A percentile compares a stretch with the other conserved stretches of the same genome.
Evolutionary conservation across 129 eudicot genomes (phyloP).

Genomic region (Tagetes patula): DNA sequence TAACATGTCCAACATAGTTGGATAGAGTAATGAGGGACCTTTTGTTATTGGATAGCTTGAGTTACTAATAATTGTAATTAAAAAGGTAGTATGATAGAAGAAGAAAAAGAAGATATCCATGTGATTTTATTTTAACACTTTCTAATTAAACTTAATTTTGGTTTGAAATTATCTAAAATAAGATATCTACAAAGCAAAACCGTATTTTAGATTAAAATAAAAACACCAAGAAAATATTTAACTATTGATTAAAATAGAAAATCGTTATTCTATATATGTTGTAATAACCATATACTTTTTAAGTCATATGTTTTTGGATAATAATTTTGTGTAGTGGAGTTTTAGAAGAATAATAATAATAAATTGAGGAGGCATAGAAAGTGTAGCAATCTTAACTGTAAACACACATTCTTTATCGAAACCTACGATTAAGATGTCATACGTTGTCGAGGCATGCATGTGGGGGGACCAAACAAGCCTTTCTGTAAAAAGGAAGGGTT

Average conservation of each 20-base stretch:
- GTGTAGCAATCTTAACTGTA: not conserved
- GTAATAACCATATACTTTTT: no score
- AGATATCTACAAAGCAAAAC: no score
- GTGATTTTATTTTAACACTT: no score
- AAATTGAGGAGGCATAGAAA: not conserved
- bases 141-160: no score
- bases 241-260: not conserved
- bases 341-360: not conserved
- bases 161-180: no score
- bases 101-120: no score
- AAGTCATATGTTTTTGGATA: not conserved
- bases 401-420: conserved; percentile 19
- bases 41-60: no score
- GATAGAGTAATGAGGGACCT: no score
- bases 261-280: not conserved
- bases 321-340: not conserved
- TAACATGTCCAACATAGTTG: no score
- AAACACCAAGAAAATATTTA: not conserved
- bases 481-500: conserved; percentile 27
- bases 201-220: no score
- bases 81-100: no score
- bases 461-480: conserved; percentile 35
- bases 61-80: no score
- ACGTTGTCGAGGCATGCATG: conserved; percentile 38
- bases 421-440: conserved; percentile 32